Conservation (phyloP, 805 yeast genomes). For the Metschnikowia chrysomelidarum region DNA sequence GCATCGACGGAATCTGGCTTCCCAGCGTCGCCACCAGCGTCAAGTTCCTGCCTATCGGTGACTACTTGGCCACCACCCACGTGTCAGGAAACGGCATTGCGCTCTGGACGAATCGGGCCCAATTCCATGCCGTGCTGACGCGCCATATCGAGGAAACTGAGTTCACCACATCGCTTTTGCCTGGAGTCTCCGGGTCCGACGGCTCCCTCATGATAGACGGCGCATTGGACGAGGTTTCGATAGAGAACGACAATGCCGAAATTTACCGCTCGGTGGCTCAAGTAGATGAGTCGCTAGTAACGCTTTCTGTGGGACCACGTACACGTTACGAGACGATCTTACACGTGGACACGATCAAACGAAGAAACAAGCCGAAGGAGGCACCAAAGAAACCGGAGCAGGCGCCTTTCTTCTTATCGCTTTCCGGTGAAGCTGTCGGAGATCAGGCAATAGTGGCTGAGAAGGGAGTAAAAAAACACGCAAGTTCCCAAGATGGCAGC, state of each 20-base stretch:
- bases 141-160: slow-evolving; percentile 75
- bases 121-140: slow-evolving; percentile 72
- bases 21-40: slow-evolving; percentile 78
- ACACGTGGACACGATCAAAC: slow-evolving; percentile 79
- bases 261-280: slow-evolving; percentile 58
- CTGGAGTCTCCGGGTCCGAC: slow-evolving; percentile 77
- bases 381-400: slow-evolving; percentile 81
- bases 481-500: slow-evolving; percentile 9
- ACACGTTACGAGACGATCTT: slow-evolving; percentile 74
- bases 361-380: slow-evolving; percentile 86
- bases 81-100: slow-evolving; percentile 87
- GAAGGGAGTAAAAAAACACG: slow-evolving; percentile 16
- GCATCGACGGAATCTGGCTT: slow-evolving; percentile 86
- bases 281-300: slow-evolving; percentile 58
- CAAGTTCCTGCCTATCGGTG: slow-evolving; percentile 83
- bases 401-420: slow-evolving; percentile 75
- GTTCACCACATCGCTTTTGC: slow-evolving; percentile 60
- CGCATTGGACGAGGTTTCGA: slow-evolving; percentile 53
- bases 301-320: slow-evolving; percentile 77
- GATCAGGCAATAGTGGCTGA: slow-evolving; percentile 60
- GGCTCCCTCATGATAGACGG: slow-evolving; percentile 73
- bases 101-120: slow-evolving; percentile 90
- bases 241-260: slow-evolving; percentile 25
- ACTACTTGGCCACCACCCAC: slow-evolving; percentile 88
- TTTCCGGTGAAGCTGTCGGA: slow-evolving; percentile 66